Percentiles rank a stretch among this genome's conserved stretches.
Conservation (phyloP, 768 basidiomycete genomes). For the Phlebiopsis gigantea region DNA sequence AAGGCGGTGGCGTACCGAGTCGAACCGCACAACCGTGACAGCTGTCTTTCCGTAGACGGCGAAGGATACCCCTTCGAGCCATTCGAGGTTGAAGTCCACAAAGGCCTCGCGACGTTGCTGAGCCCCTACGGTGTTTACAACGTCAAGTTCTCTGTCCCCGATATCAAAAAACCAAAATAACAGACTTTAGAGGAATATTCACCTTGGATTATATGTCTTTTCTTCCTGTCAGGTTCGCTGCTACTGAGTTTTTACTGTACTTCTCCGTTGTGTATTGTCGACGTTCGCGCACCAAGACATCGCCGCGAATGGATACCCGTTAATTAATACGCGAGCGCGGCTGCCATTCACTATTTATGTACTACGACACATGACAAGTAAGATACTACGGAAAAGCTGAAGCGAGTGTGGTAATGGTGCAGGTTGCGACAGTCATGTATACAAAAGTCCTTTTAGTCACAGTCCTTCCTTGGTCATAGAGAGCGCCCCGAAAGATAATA, state of each 20-base stretch:
- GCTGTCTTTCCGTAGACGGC: constrained; percentile 69
- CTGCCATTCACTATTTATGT: constrained; percentile 10
- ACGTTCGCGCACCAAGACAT: not conserved
- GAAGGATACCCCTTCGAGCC: constrained; percentile 70
- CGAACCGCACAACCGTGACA: constrained; percentile 49
- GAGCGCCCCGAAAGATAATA: constrained; percentile 23
- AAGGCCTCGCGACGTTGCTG: constrained; percentile 57
- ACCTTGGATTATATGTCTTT: not conserved
- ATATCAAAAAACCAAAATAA: not conserved
- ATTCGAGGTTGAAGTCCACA: constrained; percentile 73
- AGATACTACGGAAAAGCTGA: constrained; percentile 14
- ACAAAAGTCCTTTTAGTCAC: constrained; percentile 25
- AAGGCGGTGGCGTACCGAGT: constrained; percentile 73
- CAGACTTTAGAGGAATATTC: too few relatives aligned
- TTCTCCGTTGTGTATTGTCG: not conserved
- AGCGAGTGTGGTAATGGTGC: constrained; percentile 24
- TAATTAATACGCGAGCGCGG: not conserved
- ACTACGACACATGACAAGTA: constrained; percentile 12
- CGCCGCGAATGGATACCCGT: not conserved
- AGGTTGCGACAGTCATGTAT: constrained; percentile 16
- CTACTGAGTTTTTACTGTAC: not conserved
- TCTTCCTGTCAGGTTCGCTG: not conserved
- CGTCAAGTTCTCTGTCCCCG: constrained; percentile 36
- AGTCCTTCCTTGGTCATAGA: constrained; percentile 19
- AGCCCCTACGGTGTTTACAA: constrained; percentile 61